Evolutionary conservation across 148 eudicot genomes (phyloP), one percentile per base, ranked within the genome.

Genomic region (Amaranthus hypochondriacus): DNA sequence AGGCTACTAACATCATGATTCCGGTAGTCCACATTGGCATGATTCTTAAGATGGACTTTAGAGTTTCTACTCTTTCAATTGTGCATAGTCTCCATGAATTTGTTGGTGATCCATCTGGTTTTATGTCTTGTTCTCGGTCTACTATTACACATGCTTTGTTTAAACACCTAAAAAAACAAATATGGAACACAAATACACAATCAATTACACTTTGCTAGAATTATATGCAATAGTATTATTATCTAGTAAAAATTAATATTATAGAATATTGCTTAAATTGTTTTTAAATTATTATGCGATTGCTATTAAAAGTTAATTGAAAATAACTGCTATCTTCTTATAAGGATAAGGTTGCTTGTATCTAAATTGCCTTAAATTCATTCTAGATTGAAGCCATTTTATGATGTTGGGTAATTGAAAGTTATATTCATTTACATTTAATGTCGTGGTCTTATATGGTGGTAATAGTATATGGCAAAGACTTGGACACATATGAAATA

Each of bases 91-190:
- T 78, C 81, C 81, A 73, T 5, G 81, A 52, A 12, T 42, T 62
- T 6, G 21, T 49, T 2, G 67, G 48, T 1, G 76, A 50, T 39
- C 81, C 81, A 59, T 78, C 76, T 15, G 67, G 56, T 4, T 50
- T 72, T 11, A 72, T 21, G 59, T 78, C 81, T 8, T 28, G 66
- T 51, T 21, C 62, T 3, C 56, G 28, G 42, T 78, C 66, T 59
- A 28, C 55, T 7, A 78, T 78, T 9, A 72, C 55, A 58, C 81
- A 72, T 42, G 81, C 81, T 72, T 5, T 66, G 76, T 78, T 78
- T 39, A 78, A 78, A 61, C 68, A 78, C 76, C 81, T 78, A 59
- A 28, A 47, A 5, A 4, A 76, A 9, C 70, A 44, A 54, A 77
- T 55, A 71, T 18, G 47, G 12, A 55, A 7, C 13, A 66, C 18